Percentiles rank a stretch among this genome's conserved stretches.
These are phyloP conservation scores for Lactifluus pinguis DNA, from an alignment of 768 basidiomycete species.

Conservation along the genomic window DNA sequence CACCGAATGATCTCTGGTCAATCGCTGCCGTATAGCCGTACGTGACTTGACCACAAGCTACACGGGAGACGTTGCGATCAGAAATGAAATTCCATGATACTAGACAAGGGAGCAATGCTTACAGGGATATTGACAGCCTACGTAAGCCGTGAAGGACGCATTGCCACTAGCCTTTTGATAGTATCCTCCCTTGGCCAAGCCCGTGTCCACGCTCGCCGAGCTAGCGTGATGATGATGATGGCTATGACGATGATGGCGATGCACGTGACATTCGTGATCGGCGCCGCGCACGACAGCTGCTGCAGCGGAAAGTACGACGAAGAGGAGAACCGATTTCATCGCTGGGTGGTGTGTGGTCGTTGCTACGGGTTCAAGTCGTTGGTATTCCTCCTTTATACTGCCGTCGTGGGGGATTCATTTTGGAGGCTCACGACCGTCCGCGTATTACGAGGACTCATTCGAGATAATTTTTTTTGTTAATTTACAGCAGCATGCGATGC, in stretches of 20 bases:
- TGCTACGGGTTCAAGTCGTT: neutral
- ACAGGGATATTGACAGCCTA: conserved; percentile 43
- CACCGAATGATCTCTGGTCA: conserved; percentile 48
- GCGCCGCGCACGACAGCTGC: neutral
- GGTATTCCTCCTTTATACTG: neutral
- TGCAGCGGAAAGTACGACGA: neutral
- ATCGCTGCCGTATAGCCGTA: conserved; percentile 48
- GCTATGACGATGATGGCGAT: too few relatives aligned
- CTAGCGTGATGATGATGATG: too few relatives aligned
- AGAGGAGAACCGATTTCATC: neutral
- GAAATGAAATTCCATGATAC: neutral
- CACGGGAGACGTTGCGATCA: neutral
- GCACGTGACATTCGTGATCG: conserved; percentile 16
- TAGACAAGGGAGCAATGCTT: neutral
- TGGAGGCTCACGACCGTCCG: neutral
- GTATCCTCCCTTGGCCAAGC: conserved; percentile 33
- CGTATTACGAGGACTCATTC: too few relatives aligned
- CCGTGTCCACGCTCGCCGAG: too few relatives aligned
- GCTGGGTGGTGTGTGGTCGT: neutral
- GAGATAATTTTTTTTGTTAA: too few relatives aligned
- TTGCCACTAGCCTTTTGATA: conserved; percentile 43
- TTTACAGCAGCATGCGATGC: too few relatives aligned
- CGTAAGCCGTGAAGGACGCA: conserved; percentile 49
- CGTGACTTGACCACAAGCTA: conserved; percentile 45
- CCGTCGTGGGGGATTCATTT: neutral